Percentiles rank a stretch among this genome's conserved stretches.
Evolutionary conservation across 2,329 filamentous ascomycete genomes (phyloP).

Genomic region (Pseudogymnoascus sp.): DNA sequence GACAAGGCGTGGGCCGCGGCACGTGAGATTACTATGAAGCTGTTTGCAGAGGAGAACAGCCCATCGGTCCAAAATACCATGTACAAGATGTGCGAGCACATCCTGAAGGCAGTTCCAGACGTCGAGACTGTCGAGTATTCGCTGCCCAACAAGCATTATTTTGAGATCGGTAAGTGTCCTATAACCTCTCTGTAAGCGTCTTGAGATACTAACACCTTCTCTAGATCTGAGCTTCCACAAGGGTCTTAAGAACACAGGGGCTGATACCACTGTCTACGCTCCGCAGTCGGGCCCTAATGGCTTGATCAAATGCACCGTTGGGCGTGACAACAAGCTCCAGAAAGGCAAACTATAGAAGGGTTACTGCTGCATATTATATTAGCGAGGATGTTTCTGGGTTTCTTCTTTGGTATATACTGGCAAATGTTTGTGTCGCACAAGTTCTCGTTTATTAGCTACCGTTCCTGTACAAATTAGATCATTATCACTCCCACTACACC

Average conservation of each 20-base stretch:
- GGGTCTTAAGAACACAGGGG: slow-evolving; percentile 86
- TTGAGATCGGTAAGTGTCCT: slow-evolving; percentile 69
- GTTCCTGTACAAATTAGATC: slow-evolving; percentile 2
- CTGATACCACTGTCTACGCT: slow-evolving; percentile 90
- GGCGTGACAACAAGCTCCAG: slow-evolving; percentile 35
- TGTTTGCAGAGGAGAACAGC: slow-evolving; percentile 82
- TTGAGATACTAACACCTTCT: slow-evolving; percentile 15
- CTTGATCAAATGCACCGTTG: slow-evolving; percentile 87
- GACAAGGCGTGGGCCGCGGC: slow-evolving; percentile 71
- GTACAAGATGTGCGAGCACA: slow-evolving; percentile 95
- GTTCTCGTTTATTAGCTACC: not conserved
- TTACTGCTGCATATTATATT: not conserved
- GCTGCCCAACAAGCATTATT: slow-evolving; percentile 97
- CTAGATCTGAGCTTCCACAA: slow-evolving; percentile 95
- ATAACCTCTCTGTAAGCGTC: slow-evolving; percentile 10
- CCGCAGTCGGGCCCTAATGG: slow-evolving; percentile 91
- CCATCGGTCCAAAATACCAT: slow-evolving; percentile 94
- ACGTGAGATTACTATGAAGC: slow-evolving; percentile 79
- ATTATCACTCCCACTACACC: not conserved
- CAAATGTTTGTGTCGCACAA: not conserved
- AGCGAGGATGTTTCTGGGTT: not conserved
- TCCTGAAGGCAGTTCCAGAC: slow-evolving; percentile 66
- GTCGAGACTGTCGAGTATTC: slow-evolving; percentile 70
- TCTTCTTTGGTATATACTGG: not conserved
- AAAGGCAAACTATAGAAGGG: not conserved